Conservation (phyloP, 78 protist species). For the Goniomonas avonlea region DNA sequence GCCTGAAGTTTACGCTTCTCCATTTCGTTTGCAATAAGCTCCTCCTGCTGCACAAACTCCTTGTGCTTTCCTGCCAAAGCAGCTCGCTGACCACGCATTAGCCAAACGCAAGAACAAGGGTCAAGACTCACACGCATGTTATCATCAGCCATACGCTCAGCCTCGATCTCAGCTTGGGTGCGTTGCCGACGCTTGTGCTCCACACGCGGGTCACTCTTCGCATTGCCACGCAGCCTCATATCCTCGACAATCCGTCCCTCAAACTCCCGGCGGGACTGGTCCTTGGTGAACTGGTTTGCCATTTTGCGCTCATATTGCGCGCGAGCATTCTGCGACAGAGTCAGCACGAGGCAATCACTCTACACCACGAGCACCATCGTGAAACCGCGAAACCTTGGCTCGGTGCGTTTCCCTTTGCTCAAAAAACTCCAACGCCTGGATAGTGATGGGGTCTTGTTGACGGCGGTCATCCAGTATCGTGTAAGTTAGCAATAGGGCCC, state of each 20-base stretch:
- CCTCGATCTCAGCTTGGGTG: not conserved
- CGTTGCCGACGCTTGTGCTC: not conserved
- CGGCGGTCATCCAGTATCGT: no score
- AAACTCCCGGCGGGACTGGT: not conserved
- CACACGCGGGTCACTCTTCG: slow-evolving; percentile 8
- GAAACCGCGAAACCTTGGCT: no score
- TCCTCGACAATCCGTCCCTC: not conserved
- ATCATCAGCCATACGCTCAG: not conserved
- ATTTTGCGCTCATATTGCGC: not conserved
- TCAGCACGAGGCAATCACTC: no score
- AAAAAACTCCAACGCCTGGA: no score
- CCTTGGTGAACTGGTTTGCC: not conserved
- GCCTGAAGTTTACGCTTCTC: not conserved
- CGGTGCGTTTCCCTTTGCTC: no score
- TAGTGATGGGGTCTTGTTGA: no score
- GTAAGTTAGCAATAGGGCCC: no score
- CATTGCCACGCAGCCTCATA: not conserved
- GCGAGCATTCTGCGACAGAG: slow-evolving; percentile 9
- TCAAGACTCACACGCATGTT: not conserved
- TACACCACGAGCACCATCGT: no score
- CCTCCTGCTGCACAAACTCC: not conserved
- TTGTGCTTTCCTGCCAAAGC: not conserved
- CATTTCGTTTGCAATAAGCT: not conserved
- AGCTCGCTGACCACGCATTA: not conserved
- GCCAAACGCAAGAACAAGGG: not conserved